Evolutionary conservation across 2,329 filamentous ascomycete species (phyloP).

Genomic region (Zymoseptoria pseudotritici): DNA sequence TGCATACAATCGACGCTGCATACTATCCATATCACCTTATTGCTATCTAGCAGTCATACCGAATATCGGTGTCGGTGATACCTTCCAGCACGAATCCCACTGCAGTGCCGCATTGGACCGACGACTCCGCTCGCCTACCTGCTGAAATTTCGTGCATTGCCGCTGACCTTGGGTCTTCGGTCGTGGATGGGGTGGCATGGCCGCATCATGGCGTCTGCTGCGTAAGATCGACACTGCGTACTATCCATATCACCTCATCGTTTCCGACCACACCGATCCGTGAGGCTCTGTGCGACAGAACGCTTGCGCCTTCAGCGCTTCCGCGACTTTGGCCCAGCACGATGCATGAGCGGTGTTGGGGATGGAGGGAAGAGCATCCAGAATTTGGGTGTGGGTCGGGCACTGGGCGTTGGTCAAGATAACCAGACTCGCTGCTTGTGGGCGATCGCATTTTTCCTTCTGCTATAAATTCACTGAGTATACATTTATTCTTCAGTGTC

Average conservation of each 20-base stretch:
- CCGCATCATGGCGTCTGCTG: background rate
- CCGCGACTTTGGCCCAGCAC: slow-evolving; percentile 1
- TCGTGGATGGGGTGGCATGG: background rate
- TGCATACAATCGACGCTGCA: too few relatives aligned
- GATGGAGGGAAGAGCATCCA: too few relatives aligned
- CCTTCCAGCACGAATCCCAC: background rate
- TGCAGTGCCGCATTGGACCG: background rate
- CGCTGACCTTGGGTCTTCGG: background rate
- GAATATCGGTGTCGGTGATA: too few relatives aligned
- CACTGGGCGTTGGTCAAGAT: too few relatives aligned
- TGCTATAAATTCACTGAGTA: too few relatives aligned
- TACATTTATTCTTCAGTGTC: too few relatives aligned
- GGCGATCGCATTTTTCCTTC: too few relatives aligned
- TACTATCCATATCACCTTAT: too few relatives aligned
- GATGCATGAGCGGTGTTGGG: slow-evolving; percentile 15
- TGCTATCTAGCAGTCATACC: too few relatives aligned
- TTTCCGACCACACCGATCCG: background rate
- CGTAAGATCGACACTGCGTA: background rate
- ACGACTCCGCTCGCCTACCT: background rate
- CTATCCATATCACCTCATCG: background rate
- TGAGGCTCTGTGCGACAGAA: background rate
- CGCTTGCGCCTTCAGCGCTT: background rate
- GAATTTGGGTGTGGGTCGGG: too few relatives aligned
- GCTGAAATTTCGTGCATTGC: background rate
- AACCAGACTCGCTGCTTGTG: too few relatives aligned